phyloP scores from a whole-genome alignment of 495 filamentous ascomycete species.

The Penicillium cosmopolitanum region DNA sequence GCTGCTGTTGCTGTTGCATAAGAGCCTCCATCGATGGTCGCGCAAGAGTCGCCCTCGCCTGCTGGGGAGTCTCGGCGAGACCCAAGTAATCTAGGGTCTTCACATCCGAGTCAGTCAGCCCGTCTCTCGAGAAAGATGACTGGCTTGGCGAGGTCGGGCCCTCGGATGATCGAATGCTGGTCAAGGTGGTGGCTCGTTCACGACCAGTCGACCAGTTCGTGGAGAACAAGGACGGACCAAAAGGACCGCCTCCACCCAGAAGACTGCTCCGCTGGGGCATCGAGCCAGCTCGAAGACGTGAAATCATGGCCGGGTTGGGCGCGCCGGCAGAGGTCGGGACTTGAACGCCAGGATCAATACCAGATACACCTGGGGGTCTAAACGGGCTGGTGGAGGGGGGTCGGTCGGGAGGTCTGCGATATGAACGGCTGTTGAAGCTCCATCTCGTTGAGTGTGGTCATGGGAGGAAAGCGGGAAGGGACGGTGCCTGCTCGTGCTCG shows the following conservation, averaged over 20 bases:
- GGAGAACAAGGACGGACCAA: slow-evolving; percentile 87
- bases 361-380: slow-evolving; percentile 71
- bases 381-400: slow-evolving; percentile 93
- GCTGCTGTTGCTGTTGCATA: slow-evolving; percentile 60
- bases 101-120: slow-evolving; percentile 84
- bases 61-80: slow-evolving; percentile 91
- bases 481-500: slow-evolving; percentile 94
- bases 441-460: slow-evolving; percentile 60
- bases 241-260: slow-evolving; percentile 65
- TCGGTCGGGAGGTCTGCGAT: slow-evolving; percentile 82
- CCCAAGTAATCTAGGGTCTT: slow-evolving; percentile 95
- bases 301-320: slow-evolving; percentile 73
- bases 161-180: slow-evolving; percentile 87
- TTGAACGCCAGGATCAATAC: slow-evolving; percentile 62
- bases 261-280: slow-evolving; percentile 87
- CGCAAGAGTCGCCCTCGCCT: slow-evolving; percentile 69
- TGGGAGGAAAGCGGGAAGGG: slow-evolving; percentile 87
- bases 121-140: slow-evolving; percentile 87
- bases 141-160: slow-evolving; percentile 85
- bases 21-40: slow-evolving; percentile 52
- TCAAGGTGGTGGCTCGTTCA: slow-evolving; percentile 80
- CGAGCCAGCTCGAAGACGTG: slow-evolving; percentile 88
- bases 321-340: slow-evolving; percentile 44
- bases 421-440: slow-evolving; percentile 66
- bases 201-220: slow-evolving; percentile 78